Evolutionary conservation across 352 stramenopile species (phyloP), one percentile per base, ranked within the genome.

Genomic region (Phytophthora hybrid): DNA sequence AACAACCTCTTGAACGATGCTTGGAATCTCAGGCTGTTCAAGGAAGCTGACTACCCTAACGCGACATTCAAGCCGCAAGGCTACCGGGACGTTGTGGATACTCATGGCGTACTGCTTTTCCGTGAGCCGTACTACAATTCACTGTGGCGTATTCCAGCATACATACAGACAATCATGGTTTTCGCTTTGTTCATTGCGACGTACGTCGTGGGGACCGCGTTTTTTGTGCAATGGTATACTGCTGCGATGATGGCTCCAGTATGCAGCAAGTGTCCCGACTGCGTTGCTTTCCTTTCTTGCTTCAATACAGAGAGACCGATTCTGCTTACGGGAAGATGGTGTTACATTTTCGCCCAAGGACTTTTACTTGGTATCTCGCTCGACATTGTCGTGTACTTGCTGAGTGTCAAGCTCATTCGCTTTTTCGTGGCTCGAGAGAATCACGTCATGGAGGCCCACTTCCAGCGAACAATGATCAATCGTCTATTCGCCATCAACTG

Each of bases 141-240:
- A 10, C 60, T 92, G 29, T 91, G 82, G 53, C 88, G 89, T 5
- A 91, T 96, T 52, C 89, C 89, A 4, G 88, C 86, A 6, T 94
- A 94, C 55, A 74, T 94, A 31, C 89, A 94, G 59, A 96, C 89
- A 18, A 88, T 94, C 54, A 65, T 94, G 19, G 88, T 96, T 5
- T 94, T 93, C 23, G 74, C 82, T 9, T 72, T 94, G 47, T 96
- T 96, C 61, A 94, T 93, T 23, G 83, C 71, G 19, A 94, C 85
- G 31, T 96, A 96, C 51, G 79, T 94, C 0, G 44, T 92, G 1
- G 89, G 89, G 3, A 96, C 91, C 57, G 91, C 85, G 13, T 94
- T 96, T 73, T 96, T 96, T 41, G 88, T 96, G 9, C 88, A 95
- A 59, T 96, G 89, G 89, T 96, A 94, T 59, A 96, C 89, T 0